Conservation (phyloP, 352 stramenopile genomes). For the Globisporangium irregulare region DNA sequence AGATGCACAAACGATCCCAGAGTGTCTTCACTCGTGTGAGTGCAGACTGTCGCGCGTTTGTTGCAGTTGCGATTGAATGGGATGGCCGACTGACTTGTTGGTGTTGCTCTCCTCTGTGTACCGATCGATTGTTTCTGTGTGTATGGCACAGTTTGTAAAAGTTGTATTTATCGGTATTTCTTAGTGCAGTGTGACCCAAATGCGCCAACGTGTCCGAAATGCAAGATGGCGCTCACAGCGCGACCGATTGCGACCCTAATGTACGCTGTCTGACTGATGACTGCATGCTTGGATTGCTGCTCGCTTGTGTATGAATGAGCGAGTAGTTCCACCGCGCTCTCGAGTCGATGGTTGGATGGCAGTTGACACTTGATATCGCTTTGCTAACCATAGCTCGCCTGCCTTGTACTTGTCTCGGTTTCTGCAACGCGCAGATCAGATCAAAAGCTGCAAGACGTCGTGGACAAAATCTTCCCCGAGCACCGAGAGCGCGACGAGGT, state of each 20-base stretch:
- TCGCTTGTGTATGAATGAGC: neutral
- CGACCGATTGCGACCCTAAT: constrained; percentile 63
- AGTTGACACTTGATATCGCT: neutral
- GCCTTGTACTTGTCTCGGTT: neutral
- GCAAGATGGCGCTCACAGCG: constrained; percentile 47
- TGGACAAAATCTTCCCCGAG: constrained; percentile 74
- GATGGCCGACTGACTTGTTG: neutral
- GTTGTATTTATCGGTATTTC: constrained; percentile 80
- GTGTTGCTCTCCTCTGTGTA: neutral
- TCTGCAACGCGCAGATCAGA: constrained; percentile 43
- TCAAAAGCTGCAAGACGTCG: constrained; percentile 67
- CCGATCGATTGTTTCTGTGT: neutral
- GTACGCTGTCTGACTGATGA: constrained; percentile 21
- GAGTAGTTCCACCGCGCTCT: neutral
- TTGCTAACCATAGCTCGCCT: neutral
- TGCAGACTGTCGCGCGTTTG: neutral
- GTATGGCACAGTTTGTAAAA: constrained; percentile 70
- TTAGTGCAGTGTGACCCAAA: constrained; percentile 50
- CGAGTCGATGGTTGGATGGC: neutral
- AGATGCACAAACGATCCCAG: constrained; percentile 76
- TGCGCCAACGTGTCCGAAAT: constrained; percentile 55
- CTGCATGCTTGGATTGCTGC: neutral
- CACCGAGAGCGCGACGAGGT: constrained; percentile 46
- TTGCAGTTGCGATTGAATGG: neutral
- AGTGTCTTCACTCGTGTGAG: constrained; percentile 82